phyloP scores from a whole-genome alignment of 2,329 filamentous ascomycete species.

The Fusarium pininemorale region DNA sequence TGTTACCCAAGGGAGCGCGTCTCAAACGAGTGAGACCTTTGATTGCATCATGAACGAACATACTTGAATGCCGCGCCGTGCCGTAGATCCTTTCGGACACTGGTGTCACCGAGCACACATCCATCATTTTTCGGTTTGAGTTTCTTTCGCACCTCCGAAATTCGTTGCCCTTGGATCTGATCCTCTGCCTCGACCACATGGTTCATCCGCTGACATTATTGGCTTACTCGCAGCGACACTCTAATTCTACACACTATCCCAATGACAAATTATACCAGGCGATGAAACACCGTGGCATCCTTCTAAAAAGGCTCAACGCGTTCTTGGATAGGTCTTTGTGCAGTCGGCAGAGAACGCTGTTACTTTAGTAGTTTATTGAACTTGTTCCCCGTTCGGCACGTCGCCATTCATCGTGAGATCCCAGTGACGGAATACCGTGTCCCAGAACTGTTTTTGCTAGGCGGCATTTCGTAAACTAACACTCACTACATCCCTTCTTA shows the following conservation, averaged over 20 bases:
- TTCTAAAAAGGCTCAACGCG: neutral
- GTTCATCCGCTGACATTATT: slow-evolving; percentile 29
- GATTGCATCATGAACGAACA: slow-evolving; percentile 11
- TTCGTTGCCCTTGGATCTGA: slow-evolving; percentile 14
- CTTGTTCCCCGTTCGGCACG: neutral
- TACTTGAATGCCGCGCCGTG: neutral
- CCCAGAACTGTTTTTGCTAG: neutral
- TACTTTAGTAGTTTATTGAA: neutral
- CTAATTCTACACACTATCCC: neutral
- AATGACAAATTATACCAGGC: neutral
- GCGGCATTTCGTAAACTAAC: neutral
- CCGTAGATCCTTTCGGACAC: slow-evolving; percentile 12
- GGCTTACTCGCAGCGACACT: slow-evolving; percentile 16
- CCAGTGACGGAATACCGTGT: neutral
- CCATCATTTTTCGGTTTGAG: slow-evolving; percentile 4
- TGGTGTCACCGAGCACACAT: slow-evolving; percentile 16
- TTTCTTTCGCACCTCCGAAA: neutral
- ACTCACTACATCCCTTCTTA: too few species aligned
- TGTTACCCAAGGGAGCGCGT: neutral
- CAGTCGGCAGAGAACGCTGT: neutral
- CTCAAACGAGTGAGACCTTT: neutral
- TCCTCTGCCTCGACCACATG: slow-evolving; percentile 42
- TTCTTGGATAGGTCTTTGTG: neutral
- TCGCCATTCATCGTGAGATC: neutral
- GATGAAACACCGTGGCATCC: neutral